phyloP scores from a whole-genome alignment of 2,329 filamentous ascomycete species.

The Claviceps fusiformis region DNA sequence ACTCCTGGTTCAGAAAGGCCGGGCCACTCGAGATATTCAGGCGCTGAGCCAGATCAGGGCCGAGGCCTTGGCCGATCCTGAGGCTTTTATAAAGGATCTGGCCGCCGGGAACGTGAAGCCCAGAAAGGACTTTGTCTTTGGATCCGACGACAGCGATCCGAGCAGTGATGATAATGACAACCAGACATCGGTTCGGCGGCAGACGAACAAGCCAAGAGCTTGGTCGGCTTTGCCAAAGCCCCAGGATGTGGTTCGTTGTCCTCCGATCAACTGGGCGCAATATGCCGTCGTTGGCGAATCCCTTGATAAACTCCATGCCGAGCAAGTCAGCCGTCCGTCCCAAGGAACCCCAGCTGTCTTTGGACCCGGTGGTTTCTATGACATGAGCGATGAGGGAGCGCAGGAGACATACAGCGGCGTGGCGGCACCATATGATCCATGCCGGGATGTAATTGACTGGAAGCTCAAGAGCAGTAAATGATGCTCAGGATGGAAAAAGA shows the following conservation, averaged over 20 bases:
- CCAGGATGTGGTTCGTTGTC: constrained; percentile 74
- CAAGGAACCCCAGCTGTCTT: constrained; percentile 37
- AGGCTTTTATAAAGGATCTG: constrained; percentile 58
- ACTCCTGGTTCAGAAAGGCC: constrained; percentile 71
- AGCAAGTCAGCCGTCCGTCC: constrained; percentile 56
- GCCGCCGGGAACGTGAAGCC: constrained; percentile 42
- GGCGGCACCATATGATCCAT: constrained; percentile 42
- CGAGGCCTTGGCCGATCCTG: constrained; percentile 56
- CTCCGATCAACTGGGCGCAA: constrained; percentile 87
- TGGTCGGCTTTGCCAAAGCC: constrained; percentile 60
- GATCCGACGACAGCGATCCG: constrained; percentile 15
- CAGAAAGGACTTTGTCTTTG: constrained; percentile 7
- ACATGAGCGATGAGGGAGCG: constrained; percentile 32
- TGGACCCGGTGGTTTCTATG: constrained; percentile 32
- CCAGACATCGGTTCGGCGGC: constrained; percentile 11
- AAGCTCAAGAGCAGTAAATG: constrained; percentile 22
- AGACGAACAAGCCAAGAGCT: constrained; percentile 13
- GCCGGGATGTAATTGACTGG: constrained; percentile 33
- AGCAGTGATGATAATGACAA: constrained; percentile 17
- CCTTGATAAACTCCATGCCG: constrained; percentile 70
- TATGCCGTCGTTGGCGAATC: constrained; percentile 75
- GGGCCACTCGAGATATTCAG: constrained; percentile 62
- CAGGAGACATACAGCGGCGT: constrained; percentile 36
- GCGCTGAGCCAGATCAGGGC: constrained; percentile 55
- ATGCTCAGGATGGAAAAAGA: neutral